Conservation (phyloP, 2,329 filamentous ascomycete genomes). For the Neofusicoccum kwambonambiense region DNA sequence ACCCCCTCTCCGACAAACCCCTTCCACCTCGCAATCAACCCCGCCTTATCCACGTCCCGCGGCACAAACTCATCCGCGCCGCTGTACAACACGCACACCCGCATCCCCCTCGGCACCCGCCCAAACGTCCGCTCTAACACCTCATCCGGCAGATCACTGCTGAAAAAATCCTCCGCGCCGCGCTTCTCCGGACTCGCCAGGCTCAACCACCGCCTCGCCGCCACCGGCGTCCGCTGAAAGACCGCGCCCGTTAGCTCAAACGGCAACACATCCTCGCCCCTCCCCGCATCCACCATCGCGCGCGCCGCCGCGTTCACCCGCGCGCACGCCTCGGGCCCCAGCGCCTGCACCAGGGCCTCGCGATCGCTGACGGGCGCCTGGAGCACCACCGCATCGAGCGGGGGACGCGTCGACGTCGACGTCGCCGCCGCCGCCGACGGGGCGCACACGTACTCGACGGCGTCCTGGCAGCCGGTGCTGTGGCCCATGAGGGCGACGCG, state of each 20-base stretch:
- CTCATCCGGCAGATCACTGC: slow-evolving; percentile 66
- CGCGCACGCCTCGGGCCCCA: not conserved
- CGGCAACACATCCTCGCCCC: slow-evolving; percentile 56
- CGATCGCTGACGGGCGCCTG: slow-evolving; percentile 68
- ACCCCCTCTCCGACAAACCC: slow-evolving; percentile 45
- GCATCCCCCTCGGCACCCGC: slow-evolving; percentile 45
- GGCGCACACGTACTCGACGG: slow-evolving; percentile 59
- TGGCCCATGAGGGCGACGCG: slow-evolving; percentile 69
- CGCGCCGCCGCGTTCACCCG: slow-evolving; percentile 67
- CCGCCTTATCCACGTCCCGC: slow-evolving; percentile 55
- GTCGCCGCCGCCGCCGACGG: not conserved
- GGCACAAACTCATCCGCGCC: slow-evolving; percentile 67
- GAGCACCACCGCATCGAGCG: slow-evolving; percentile 71
- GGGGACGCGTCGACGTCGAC: too few species aligned
- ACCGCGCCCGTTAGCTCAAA: slow-evolving; percentile 26
- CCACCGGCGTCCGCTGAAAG: slow-evolving; percentile 45
- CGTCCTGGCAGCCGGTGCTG: slow-evolving; percentile 66
- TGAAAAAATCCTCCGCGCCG: slow-evolving; percentile 85
- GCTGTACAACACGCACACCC: slow-evolving; percentile 64
- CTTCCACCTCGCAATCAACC: slow-evolving; percentile 59
- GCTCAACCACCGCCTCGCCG: slow-evolving; percentile 59
- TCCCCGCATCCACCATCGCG: slow-evolving; percentile 56
- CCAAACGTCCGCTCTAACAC: slow-evolving; percentile 65
- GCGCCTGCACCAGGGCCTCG: not conserved
- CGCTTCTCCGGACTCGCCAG: slow-evolving; percentile 56